A percentile compares a stretch with the other conserved stretches of the same genome.
Evolutionary conservation across 2,329 filamentous ascomycete genomes (phyloP).

Genomic region (Alternaria angustiovoidea): DNA sequence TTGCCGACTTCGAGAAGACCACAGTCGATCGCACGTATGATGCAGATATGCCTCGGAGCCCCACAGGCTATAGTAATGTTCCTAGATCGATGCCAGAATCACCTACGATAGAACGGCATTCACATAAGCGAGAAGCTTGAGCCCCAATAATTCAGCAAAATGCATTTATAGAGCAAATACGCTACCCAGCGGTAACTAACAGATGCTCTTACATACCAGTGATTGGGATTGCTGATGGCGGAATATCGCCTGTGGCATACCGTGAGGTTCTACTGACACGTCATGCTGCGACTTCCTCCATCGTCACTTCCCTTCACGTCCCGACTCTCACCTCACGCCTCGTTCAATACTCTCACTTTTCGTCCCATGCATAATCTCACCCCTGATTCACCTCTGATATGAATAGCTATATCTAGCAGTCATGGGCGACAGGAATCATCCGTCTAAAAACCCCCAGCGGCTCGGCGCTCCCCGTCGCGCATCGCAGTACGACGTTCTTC

Average conservation of each 20-base stretch:
- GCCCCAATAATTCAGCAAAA: neutral
- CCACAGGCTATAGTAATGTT: constrained; percentile 17
- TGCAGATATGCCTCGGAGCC: constrained; percentile 18
- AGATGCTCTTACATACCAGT: neutral
- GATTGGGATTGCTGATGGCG: neutral
- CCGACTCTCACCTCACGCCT: constrained; percentile 1
- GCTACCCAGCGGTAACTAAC: neutral
- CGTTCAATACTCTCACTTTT: neutral
- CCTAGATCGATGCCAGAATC: constrained; percentile 32
- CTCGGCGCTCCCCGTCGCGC: constrained; percentile 1
- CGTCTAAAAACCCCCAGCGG: constrained; percentile 19
- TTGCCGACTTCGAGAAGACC: constrained; percentile 80
- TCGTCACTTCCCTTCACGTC: constrained; percentile 27
- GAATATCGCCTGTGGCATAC: neutral
- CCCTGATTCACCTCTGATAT: neutral
- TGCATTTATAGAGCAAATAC: neutral
- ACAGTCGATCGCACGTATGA: constrained; percentile 59
- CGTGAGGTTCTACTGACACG: neutral
- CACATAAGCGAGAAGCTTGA: constrained; percentile 38
- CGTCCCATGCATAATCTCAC: neutral
- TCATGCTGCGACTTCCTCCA: constrained; percentile 31
- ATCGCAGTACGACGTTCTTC: constrained; percentile 23
- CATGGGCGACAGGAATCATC: constrained; percentile 32
- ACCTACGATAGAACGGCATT: constrained; percentile 33
- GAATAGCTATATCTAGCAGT: neutral